Evolutionary conservation across 2,329 filamentous ascomycete species (phyloP).

Genomic region (Botrytis squamosa): DNA sequence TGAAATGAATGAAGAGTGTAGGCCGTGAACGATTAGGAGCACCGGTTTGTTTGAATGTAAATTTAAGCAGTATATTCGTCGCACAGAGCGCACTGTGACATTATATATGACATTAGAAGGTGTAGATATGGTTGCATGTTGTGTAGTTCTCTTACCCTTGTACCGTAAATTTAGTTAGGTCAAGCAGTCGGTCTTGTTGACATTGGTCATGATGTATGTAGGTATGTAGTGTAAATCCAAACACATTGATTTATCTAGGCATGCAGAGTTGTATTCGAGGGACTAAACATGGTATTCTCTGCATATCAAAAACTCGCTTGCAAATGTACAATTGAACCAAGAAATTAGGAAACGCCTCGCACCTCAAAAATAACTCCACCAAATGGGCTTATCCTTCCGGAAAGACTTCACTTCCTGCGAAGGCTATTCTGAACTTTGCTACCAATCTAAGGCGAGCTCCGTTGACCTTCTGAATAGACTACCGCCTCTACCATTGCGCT

Average conservation of each 20-base stretch:
- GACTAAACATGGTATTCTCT: slow-evolving; percentile 18
- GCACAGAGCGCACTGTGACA: not conserved
- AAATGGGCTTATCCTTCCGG: not conserved
- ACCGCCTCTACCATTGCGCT: not conserved
- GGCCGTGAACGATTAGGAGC: not conserved
- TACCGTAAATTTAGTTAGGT: too few relatives aligned
- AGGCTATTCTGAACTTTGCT: not conserved
- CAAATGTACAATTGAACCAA: slow-evolving; percentile 15
- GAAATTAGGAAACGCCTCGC: slow-evolving; percentile 22
- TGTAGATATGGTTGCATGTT: not conserved
- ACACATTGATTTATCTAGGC: not conserved
- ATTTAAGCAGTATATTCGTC: not conserved
- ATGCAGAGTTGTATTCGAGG: not conserved
- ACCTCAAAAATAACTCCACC: slow-evolving; percentile 18
- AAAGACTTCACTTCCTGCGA: not conserved
- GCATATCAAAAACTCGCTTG: slow-evolving; percentile 13
- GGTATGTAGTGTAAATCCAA: not conserved
- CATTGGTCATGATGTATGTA: not conserved
- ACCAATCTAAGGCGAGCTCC: not conserved
- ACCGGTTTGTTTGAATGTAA: not conserved
- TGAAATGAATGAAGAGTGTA: not conserved
- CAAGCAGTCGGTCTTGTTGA: not conserved
- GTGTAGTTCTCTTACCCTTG: not conserved
- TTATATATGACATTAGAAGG: not conserved
- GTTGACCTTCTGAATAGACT: not conserved